Evolutionary conservation across 805 yeast genomes (phyloP).

Genomic region (Teunomyces barrocoloradensis): DNA sequence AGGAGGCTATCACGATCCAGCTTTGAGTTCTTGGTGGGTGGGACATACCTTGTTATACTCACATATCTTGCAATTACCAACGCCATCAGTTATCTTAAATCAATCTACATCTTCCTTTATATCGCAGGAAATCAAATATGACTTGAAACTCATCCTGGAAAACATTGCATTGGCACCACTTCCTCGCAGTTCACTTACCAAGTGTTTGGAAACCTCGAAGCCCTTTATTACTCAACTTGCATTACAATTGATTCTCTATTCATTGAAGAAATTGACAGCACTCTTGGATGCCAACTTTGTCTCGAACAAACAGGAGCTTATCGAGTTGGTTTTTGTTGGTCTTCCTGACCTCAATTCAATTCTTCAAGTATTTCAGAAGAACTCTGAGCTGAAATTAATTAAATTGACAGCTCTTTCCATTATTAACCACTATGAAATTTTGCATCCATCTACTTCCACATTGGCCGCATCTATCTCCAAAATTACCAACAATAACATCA

Average conservation of each 20-base stretch:
- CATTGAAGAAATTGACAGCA: conserved; percentile 51
- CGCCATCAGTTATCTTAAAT: conserved; percentile 39
- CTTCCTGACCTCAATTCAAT: conserved; percentile 54
- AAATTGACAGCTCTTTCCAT: conserved; percentile 47
- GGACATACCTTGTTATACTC: conserved; percentile 65
- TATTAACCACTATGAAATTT: conserved; percentile 36
- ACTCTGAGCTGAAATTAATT: conserved; percentile 39
- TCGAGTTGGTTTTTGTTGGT: conserved; percentile 22
- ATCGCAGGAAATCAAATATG: conserved; percentile 36
- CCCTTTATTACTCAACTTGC: conserved; percentile 61
- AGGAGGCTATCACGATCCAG: conserved; percentile 76
- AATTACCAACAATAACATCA: conserved; percentile 15
- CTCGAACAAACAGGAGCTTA: conserved; percentile 22
- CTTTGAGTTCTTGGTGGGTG: conserved; percentile 77
- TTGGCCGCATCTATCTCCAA: conserved; percentile 18
- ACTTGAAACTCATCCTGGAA: conserved; percentile 43
- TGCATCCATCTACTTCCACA: conserved; percentile 28
- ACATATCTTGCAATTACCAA: conserved; percentile 54
- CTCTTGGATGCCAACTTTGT: conserved; percentile 24
- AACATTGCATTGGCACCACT: conserved; percentile 64
- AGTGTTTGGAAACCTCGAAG: conserved; percentile 47
- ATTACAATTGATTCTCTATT: conserved; percentile 54
- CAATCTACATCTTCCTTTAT: conserved; percentile 15
- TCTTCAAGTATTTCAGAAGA: conserved; percentile 38
- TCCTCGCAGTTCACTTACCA: conserved; percentile 54